phyloP scores from a whole-genome alignment of 2,329 filamentous ascomycete species.

The Myriangium duriaei region DNA sequence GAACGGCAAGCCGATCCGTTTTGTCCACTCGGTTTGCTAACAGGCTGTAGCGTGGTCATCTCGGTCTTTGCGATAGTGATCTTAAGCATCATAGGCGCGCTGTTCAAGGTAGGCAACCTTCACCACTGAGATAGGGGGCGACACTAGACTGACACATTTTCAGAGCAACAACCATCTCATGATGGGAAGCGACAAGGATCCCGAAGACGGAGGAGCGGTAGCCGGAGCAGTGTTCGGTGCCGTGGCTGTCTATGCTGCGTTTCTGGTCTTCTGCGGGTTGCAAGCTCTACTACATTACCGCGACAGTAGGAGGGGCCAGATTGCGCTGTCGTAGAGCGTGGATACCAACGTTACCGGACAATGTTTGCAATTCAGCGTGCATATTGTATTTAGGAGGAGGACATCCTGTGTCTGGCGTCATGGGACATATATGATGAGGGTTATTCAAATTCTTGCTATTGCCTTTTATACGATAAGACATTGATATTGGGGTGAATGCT shows the following conservation, averaged over 20 bases:
- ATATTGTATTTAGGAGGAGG: no score
- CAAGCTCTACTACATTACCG: slow-evolving; percentile 79
- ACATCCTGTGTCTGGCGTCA: no score
- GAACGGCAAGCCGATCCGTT: no score
- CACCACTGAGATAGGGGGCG: no score
- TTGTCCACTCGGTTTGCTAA: slow-evolving; percentile 17
- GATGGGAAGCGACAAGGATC: slow-evolving; percentile 55
- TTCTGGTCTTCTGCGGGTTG: slow-evolving; percentile 82
- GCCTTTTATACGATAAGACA: no score
- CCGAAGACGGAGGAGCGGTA: slow-evolving; percentile 58
- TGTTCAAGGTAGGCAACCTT: slow-evolving; percentile 52
- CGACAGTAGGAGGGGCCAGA: slow-evolving; percentile 71
- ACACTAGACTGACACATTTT: neutral
- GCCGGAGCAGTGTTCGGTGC: slow-evolving; percentile 77
- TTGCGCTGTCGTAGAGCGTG: slow-evolving; percentile 48
- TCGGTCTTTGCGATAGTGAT: slow-evolving; percentile 54
- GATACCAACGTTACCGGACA: no score
- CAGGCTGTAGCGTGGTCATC: slow-evolving; percentile 50
- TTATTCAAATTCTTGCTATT: neutral
- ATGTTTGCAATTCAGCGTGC: no score
- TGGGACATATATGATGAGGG: no score
- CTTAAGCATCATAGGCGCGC: slow-evolving; percentile 50
- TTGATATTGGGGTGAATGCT: no score
- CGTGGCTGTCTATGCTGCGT: slow-evolving; percentile 84
- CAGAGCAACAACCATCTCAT: slow-evolving; percentile 66